Conservation (phyloP, 345 rosid genomes). For the Linum trigynum region DNA sequence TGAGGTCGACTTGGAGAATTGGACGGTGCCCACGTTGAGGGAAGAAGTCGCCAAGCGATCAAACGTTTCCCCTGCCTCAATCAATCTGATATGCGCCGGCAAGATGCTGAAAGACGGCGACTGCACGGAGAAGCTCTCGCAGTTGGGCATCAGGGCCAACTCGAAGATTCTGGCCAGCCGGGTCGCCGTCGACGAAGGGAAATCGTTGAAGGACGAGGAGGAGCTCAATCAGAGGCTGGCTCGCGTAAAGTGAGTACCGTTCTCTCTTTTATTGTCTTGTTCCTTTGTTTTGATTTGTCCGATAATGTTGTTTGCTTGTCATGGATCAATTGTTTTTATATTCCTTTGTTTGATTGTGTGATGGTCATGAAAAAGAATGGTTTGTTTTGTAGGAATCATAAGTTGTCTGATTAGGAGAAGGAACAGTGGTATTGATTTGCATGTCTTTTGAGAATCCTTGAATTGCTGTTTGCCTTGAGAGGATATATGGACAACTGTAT, state of each 20-base stretch:
- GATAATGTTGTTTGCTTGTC: neutral
- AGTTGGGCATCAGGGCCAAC: constrained; percentile 60
- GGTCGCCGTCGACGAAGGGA: constrained; percentile 53
- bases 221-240: constrained; percentile 61
- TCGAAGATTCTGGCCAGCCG: constrained; percentile 68
- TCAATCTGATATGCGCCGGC: constrained; percentile 74
- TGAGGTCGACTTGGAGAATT: constrained; percentile 58
- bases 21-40: constrained; percentile 71
- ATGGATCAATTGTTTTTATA: no score
- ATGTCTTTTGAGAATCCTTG: neutral
- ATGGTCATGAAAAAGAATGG: neutral
- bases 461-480: neutral
- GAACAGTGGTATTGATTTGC: no score
- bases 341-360: neutral
- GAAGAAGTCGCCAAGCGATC: constrained; percentile 72
- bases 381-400: neutral
- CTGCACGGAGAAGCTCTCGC: constrained; percentile 38
- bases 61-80: constrained; percentile 33
- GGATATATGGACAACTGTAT: neutral
- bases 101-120: constrained; percentile 59
- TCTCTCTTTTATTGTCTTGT: neutral
- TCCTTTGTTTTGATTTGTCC: neutral
- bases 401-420: no score
- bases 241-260: constrained; percentile 54
- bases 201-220: constrained; percentile 49